These are phyloP conservation scores for Parathielavia appendiculata DNA, from an alignment of 495 filamentous ascomycete species.

Conservation along the genomic window DNA sequence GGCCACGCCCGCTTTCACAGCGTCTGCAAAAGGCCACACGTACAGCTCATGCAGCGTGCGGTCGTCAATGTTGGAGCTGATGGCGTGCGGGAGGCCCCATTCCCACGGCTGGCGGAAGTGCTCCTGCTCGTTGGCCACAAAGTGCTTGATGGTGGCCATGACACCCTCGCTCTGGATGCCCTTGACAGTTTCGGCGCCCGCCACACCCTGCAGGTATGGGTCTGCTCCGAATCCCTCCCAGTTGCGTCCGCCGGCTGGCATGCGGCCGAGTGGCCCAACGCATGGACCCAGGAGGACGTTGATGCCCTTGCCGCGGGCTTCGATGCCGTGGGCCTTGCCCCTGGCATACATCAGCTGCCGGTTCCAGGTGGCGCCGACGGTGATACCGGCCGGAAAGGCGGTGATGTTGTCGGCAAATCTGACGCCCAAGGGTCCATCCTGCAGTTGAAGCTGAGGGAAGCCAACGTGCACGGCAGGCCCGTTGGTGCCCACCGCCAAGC, in stretches of 20 bases:
- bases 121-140: constrained; percentile 72
- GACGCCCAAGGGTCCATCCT: constrained; percentile 75
- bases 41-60: constrained; percentile 80
- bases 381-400: constrained; percentile 64
- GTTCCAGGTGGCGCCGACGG: constrained; percentile 59
- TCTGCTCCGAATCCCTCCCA: constrained; percentile 79
- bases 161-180: constrained; percentile 70
- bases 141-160: constrained; percentile 70
- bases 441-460: constrained; percentile 82
- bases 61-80: constrained; percentile 80
- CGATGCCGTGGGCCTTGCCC: constrained; percentile 61
- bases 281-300: constrained; percentile 66
- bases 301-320: constrained; percentile 65
- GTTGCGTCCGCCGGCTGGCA: constrained; percentile 65
- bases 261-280: constrained; percentile 64
- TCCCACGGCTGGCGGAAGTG: constrained; percentile 70
- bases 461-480: constrained; percentile 61
- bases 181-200: constrained; percentile 58
- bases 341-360: constrained; percentile 62
- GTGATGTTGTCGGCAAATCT: constrained; percentile 59
- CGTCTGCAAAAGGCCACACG: constrained; percentile 85
- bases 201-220: constrained; percentile 65
- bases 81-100: constrained; percentile 70
- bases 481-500: constrained; percentile 86
- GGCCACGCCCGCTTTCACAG: constrained; percentile 78